These are phyloP conservation scores for Chaetomium tenue DNA, from an alignment of 495 filamentous ascomycete species.

Conservation along the genomic window DNA sequence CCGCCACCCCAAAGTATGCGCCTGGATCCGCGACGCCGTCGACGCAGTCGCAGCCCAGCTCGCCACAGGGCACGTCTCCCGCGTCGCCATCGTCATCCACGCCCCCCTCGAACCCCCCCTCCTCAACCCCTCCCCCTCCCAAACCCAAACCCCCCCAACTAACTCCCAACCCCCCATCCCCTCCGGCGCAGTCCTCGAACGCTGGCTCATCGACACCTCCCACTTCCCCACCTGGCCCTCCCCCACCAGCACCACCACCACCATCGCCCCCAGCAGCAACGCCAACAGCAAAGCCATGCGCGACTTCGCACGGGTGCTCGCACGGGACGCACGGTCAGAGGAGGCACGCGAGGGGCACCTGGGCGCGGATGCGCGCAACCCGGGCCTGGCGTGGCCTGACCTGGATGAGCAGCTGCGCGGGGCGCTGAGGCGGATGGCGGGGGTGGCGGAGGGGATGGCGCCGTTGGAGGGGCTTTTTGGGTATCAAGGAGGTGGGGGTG, in stretches of 20 bases:
- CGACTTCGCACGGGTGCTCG: slow-evolving; percentile 37
- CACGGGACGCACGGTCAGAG: slow-evolving; percentile 43
- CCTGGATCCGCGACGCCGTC: slow-evolving; percentile 84
- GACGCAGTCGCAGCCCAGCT: slow-evolving; percentile 73
- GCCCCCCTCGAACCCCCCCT: slow-evolving; percentile 37
- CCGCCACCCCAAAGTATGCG: slow-evolving; percentile 85
- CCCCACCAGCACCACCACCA: slow-evolving; percentile 14
- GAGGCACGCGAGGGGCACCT: slow-evolving; percentile 28
- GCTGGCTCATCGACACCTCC: slow-evolving; percentile 81
- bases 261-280: background rate
- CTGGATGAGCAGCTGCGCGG: slow-evolving; percentile 51
- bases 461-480: slow-evolving; percentile 39
- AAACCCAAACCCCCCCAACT: slow-evolving; percentile 1
- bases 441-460: slow-evolving; percentile 57
- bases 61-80: slow-evolving; percentile 53
- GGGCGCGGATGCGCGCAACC: background rate
- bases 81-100: slow-evolving; percentile 76
- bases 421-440: slow-evolving; percentile 51
- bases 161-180: slow-evolving; percentile 19
- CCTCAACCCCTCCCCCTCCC: slow-evolving; percentile 2
- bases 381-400: slow-evolving; percentile 33
- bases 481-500: background rate
- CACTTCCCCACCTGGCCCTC: slow-evolving; percentile 66
- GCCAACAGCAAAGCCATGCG: slow-evolving; percentile 39
- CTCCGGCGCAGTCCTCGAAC: slow-evolving; percentile 59